Conservation (phyloP, 1,139 yeast species). For the Yamadazyma triangularis region DNA sequence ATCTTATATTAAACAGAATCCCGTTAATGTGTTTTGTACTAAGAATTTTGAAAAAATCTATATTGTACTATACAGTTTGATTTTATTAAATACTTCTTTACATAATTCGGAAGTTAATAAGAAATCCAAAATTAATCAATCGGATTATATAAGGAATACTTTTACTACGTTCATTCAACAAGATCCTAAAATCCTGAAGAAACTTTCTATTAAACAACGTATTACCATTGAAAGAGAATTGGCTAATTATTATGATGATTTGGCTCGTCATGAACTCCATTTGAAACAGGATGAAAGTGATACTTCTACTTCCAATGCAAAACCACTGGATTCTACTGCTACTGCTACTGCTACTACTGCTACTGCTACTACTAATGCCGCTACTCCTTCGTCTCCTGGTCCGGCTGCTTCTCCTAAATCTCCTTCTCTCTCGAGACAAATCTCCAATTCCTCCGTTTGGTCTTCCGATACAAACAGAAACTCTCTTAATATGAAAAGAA, state of each 20-base stretch:
- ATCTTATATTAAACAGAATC: conserved; percentile 56
- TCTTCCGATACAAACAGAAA: conserved; percentile 29
- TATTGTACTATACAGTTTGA: conserved; percentile 67
- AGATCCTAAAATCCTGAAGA: conserved; percentile 21
- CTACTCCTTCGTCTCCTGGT: not conserved
- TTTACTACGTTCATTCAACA: conserved; percentile 40
- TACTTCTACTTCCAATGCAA: too few species aligned
- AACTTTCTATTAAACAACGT: conserved; percentile 36
- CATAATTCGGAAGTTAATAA: conserved; percentile 49
- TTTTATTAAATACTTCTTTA: conserved; percentile 67
- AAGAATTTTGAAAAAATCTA: conserved; percentile 61
- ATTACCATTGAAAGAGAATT: conserved; percentile 42
- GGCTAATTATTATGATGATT: conserved; percentile 38
- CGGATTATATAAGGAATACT: conserved; percentile 56
- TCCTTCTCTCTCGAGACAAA: conserved; percentile 24
- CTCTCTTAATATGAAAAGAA: conserved; percentile 29
- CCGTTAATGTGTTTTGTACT: conserved; percentile 46
- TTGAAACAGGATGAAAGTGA: conserved; percentile 26
- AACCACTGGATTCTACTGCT: conserved; percentile 1
- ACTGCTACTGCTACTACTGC: conserved; percentile 1
- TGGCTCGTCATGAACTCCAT: conserved; percentile 34
- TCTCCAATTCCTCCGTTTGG: conserved; percentile 35
- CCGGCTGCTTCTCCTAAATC: not conserved
- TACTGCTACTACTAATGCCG: not conserved
- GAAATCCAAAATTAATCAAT: conserved; percentile 38